Evolutionary conservation across 2,329 filamentous ascomycete species (phyloP).

Genomic region (Myriosclerotinia duriaeana): DNA sequence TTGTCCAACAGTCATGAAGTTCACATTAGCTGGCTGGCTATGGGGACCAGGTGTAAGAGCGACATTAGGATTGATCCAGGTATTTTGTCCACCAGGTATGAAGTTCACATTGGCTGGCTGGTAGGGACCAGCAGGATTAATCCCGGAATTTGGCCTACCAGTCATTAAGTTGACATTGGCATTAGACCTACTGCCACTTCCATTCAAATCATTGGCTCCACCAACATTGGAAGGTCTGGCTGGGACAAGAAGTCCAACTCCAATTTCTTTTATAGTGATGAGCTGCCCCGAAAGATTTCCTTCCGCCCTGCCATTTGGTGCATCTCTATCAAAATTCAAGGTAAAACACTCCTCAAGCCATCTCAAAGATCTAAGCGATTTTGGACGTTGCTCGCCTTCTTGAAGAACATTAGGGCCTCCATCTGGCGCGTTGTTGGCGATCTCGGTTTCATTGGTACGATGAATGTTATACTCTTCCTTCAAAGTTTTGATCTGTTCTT

Average conservation of each 20-base stretch:
- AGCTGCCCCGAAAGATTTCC: not conserved
- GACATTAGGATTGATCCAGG: not conserved
- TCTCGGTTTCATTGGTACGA: not conserved
- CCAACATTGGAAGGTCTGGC: not conserved
- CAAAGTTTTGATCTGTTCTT: not conserved
- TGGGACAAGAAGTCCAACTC: not conserved
- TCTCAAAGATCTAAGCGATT: not conserved
- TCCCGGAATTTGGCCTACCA: too few species aligned
- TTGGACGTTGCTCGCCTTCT: not conserved
- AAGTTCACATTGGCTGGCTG: not conserved
- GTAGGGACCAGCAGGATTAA: not conserved
- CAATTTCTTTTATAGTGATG: not conserved
- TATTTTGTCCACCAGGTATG: too few species aligned
- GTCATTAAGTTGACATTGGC: not conserved
- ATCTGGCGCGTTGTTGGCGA: not conserved
- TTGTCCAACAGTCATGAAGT: too few species aligned
- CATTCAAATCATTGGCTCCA: too few species aligned
- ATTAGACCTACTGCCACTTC: not conserved
- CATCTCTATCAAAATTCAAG: slow-evolving; percentile 8
- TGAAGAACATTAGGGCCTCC: not conserved
- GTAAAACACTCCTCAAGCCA: slow-evolving; percentile 8
- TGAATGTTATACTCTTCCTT: not conserved
- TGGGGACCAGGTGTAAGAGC: not conserved
- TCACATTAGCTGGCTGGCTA: too few species aligned
- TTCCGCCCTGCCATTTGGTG: not conserved